A percentile compares a stretch with the other conserved stretches of the same genome.
Conservation (phyloP, 2,329 filamentous ascomycete species). For the Diaporthe sp. region DNA sequence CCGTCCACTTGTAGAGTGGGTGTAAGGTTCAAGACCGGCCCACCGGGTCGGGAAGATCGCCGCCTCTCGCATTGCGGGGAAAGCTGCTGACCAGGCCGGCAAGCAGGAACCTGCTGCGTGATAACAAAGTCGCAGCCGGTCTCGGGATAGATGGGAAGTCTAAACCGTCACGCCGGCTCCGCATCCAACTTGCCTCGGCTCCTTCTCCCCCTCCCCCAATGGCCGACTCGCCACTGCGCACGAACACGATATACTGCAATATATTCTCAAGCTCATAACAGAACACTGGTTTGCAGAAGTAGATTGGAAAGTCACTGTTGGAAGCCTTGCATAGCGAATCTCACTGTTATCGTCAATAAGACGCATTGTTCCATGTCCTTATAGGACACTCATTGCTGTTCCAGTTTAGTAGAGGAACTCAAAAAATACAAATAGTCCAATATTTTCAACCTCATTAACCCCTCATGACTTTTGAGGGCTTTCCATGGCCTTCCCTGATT, state of each 20-base stretch:
- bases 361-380: too few species aligned
- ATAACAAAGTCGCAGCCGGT: background rate
- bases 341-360: too few species aligned
- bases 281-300: too few species aligned
- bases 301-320: too few species aligned
- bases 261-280: background rate
- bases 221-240: background rate
- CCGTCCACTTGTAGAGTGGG: background rate
- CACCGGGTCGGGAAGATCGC: slow-evolving; percentile 1
- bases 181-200: background rate
- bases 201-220: background rate
- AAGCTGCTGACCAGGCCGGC: slow-evolving; percentile 20
- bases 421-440: too few species aligned
- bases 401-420: too few species aligned
- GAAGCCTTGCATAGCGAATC: too few species aligned
- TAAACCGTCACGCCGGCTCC: background rate
- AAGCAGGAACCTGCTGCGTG: background rate
- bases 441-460: background rate
- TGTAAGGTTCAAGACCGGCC: background rate
- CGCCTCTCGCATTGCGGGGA: slow-evolving; percentile 12
- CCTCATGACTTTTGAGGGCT: background rate
- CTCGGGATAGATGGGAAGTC: background rate
- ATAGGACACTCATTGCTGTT: too few species aligned
- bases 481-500: background rate
- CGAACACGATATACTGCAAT: background rate